Evolutionary conservation across 177 flowering plant genomes (phyloP).

Genomic region (Vitis hybrid): DNA sequence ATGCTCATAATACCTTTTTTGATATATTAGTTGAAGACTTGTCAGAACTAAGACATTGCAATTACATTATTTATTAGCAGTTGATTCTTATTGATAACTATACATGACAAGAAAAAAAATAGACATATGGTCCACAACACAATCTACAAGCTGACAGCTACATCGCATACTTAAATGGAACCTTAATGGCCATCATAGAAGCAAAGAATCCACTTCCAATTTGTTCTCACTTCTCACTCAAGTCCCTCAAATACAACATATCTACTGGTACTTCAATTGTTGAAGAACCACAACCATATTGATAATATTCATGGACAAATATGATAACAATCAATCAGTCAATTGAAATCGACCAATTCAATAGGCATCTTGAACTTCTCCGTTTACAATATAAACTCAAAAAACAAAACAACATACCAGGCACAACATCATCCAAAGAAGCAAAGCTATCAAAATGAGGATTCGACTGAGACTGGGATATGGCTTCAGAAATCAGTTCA

Average conservation of each 20-base stretch:
- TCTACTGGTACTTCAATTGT: background rate
- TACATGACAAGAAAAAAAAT: too few species aligned
- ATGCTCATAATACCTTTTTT: too few species aligned
- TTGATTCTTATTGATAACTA: too few species aligned
- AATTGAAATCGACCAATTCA: background rate
- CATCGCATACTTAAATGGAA: background rate
- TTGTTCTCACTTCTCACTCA: background rate
- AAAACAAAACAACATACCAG: conserved; percentile 39
- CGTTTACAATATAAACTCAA: background rate
- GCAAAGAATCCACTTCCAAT: background rate
- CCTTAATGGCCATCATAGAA: background rate
- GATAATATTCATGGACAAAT: background rate
- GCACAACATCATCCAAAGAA: conserved; percentile 44
- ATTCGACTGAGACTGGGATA: conserved; percentile 27
- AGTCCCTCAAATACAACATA: background rate
- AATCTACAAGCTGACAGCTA: too few species aligned
- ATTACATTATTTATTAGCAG: too few species aligned
- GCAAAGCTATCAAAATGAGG: conserved; percentile 22
- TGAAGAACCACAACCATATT: background rate
- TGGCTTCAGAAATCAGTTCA: conserved; percentile 62
- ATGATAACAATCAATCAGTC: background rate
- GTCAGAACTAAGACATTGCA: too few species aligned
- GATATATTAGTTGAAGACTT: too few species aligned
- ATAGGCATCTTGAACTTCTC: too few species aligned
- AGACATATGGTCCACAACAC: too few species aligned